phyloP scores from a whole-genome alignment of 768 basidiomycete species.

The Lactarius vividus region DNA sequence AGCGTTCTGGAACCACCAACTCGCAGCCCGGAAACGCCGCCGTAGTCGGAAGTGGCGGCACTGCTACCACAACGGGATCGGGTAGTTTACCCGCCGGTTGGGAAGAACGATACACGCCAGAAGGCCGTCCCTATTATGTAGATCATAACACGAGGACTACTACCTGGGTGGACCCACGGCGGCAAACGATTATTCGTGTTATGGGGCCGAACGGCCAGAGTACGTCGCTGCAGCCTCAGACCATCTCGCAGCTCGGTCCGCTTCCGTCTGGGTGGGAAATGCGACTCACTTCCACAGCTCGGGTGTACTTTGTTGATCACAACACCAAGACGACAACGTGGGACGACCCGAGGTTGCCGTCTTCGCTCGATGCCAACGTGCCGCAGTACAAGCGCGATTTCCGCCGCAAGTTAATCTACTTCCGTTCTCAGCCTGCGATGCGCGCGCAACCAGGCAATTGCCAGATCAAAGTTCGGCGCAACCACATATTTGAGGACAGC shows the following conservation, averaged over 20 bases:
- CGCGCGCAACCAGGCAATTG: constrained; percentile 98
- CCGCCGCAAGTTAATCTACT: constrained; percentile 98
- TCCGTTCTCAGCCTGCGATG: constrained; percentile 97
- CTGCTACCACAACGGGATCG: constrained; percentile 65
- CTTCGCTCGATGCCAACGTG: constrained; percentile 92
- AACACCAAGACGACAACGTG: constrained; percentile 99
- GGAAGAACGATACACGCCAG: constrained; percentile 98
- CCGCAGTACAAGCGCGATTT: constrained; percentile 99
- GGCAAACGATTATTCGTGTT: constrained; percentile 94
- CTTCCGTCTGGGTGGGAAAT: constrained; percentile 99
- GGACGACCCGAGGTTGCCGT: constrained; percentile 97
- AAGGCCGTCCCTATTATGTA: constrained; percentile 98
- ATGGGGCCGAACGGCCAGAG: constrained; percentile 93
- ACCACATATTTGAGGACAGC: constrained; percentile 98
- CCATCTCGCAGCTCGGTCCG: constrained; percentile 95
- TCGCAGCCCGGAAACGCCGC: constrained; percentile 37
- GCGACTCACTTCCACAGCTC: constrained; percentile 96
- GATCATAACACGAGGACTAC: constrained; percentile 99
- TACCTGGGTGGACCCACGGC: constrained; percentile 99
- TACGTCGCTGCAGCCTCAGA: constrained; percentile 85
- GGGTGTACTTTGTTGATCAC: constrained; percentile 99
- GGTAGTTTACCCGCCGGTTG: constrained; percentile 94
- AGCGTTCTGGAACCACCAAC: constrained; percentile 32
- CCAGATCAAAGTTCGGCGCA: constrained; percentile 96
- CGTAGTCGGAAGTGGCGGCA: constrained; percentile 47